These are phyloP conservation scores for Flaveria bidentis DNA, from an alignment of 129 eudicot species.

Conservation along the genomic window DNA sequence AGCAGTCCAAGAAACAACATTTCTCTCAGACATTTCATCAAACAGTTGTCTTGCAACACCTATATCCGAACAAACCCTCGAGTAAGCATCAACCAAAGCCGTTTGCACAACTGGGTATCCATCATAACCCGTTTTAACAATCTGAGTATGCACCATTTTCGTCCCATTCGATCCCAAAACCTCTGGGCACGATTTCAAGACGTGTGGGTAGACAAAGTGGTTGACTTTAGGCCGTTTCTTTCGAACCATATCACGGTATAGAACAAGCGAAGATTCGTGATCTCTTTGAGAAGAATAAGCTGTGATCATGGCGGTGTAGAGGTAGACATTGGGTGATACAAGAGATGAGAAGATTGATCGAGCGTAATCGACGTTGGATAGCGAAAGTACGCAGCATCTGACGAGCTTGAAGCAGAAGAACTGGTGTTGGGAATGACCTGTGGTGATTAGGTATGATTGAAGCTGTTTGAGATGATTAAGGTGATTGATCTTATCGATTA, in stretches of 20 bases:
- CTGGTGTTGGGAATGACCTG: constrained; percentile 63
- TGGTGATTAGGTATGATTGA: constrained; percentile 63
- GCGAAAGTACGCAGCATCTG: constrained; percentile 58
- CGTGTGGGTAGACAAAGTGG: constrained; percentile 66
- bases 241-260: constrained; percentile 64
- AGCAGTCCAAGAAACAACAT: constrained; percentile 83
- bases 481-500: constrained; percentile 54
- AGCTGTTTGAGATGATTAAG: constrained; percentile 72
- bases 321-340: constrained; percentile 64
- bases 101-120: constrained; percentile 81
- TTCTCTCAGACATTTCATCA: constrained; percentile 83
- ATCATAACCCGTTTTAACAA: constrained; percentile 61
- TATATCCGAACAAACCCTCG: constrained; percentile 51
- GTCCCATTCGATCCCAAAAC: constrained; percentile 45
- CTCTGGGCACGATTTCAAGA: constrained; percentile 62
- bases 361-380: constrained; percentile 54
- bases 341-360: constrained; percentile 64
- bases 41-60: constrained; percentile 63
- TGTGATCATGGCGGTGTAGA: constrained; percentile 76
- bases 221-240: constrained; percentile 46
- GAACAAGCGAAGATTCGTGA: constrained; percentile 40
- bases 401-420: constrained; percentile 69
- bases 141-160: constrained; percentile 69
- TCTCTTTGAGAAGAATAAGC: constrained; percentile 57
- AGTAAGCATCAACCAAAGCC: constrained; percentile 59